Evolutionary conservation across 169 alveolate species (phyloP), one percentile per base, ranked within the genome.

Genomic region (Cystoisospora suis): DNA sequence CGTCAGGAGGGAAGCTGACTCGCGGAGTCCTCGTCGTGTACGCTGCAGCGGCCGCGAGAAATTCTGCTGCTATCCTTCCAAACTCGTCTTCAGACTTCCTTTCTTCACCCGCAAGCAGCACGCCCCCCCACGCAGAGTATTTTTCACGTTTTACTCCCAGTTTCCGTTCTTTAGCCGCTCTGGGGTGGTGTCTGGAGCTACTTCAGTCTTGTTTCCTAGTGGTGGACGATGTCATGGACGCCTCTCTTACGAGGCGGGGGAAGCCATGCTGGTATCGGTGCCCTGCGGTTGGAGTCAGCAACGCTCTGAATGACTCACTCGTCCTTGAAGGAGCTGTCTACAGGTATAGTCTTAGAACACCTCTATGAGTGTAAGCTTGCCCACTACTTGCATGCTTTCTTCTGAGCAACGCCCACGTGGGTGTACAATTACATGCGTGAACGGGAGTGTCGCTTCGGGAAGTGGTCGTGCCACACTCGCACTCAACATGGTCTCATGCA

Each of bases 191-290:
- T 45, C 93, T 89, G 23, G 95, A 92, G 83, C 65, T 92, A 44
- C 77, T 92, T 77, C 95, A 92, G 69, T 93, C 95, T 1, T 81
- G 86, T 36, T 93, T 93, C 56, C 88, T 93, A 45, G 92, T 89
- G 65, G 75, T 80, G n/a, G 95, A 93, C 47, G 95, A 93, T 32
- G 92, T 89, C 65, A 93, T 93, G 95, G 95, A 93, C n/a, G 77
- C 75, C 17, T 81, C 92, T 0, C 20, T 40, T 65, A 93, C 95
- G 27, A 69, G 95, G 34, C 47, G 95, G 32, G 95, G 95, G 38
- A 59, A 75, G 27, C 75, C 75, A 0, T 91, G 94, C 75, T 91
- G 94, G 94, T 91, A 44, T 49, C 79, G 87, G 17, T 42, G 87
- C 38, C 88, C 85, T 4, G 91, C 49, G 7, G 87, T 92, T 29